Conservation (phyloP, 192 early-diverging fungal genomes). For the Entomortierella parvispora region DNA sequence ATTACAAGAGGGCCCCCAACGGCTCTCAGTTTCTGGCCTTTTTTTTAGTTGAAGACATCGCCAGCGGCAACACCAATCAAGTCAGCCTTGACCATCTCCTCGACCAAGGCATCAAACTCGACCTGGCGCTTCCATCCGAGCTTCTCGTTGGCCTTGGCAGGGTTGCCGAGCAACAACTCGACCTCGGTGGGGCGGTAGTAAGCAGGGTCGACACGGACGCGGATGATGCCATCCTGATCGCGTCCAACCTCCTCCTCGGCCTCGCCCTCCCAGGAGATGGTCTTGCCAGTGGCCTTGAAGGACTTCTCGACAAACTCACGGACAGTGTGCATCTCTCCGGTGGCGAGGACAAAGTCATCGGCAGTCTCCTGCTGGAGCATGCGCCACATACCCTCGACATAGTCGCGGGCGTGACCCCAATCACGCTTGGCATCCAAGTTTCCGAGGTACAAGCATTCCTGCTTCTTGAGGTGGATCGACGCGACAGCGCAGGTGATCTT, state of each 20-base stretch:
- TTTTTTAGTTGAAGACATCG: constrained; percentile 51
- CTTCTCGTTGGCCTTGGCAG: constrained; percentile 74
- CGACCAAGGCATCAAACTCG: constrained; percentile 75
- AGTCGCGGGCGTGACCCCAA: constrained; percentile 86
- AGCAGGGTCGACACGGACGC: constrained; percentile 72
- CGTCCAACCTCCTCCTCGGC: constrained; percentile 69
- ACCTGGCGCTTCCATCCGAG: constrained; percentile 80
- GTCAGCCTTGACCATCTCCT: constrained; percentile 76
- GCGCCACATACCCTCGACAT: constrained; percentile 84
- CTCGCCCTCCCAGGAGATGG: constrained; percentile 73
- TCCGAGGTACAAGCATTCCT: constrained; percentile 78
- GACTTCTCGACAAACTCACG: constrained; percentile 81
- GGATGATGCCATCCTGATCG: constrained; percentile 60
- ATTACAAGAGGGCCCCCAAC: no score
- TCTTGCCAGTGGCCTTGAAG: constrained; percentile 67
- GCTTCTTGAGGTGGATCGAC: constrained; percentile 71
- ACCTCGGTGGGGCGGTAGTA: constrained; percentile 88
- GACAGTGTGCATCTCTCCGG: constrained; percentile 86
- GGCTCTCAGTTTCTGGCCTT: no score
- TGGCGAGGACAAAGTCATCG: constrained; percentile 81
- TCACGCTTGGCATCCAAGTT: constrained; percentile 85
- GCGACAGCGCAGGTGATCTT: constrained; percentile 84
- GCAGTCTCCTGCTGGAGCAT: constrained; percentile 82
- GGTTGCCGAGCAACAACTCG: constrained; percentile 77
- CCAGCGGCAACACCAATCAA: constrained; percentile 57